These are phyloP conservation scores for Botrytis fabae DNA, from an alignment of 2,329 filamentous ascomycete species.

Conservation along the genomic window DNA sequence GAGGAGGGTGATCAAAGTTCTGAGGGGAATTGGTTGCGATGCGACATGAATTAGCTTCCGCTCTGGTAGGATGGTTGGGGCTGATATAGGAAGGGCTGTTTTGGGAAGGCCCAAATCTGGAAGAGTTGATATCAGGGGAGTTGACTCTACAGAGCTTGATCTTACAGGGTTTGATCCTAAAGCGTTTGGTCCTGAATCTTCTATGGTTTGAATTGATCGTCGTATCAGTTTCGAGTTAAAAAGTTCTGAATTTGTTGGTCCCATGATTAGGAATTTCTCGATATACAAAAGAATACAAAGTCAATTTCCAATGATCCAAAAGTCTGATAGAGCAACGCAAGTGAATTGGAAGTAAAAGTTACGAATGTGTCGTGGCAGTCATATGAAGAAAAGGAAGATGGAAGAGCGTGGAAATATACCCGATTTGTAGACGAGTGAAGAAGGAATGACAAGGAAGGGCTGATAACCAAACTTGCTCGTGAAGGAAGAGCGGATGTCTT, in stretches of 20 bases:
- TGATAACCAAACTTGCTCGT: background rate
- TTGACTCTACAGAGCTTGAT: background rate
- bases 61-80: background rate
- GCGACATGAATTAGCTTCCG: background rate
- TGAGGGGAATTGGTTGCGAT: background rate
- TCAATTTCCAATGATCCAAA: background rate
- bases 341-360: rapidly evolving
- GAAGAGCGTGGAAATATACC: background rate
- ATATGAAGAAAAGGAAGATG: background rate
- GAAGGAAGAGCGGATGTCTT: background rate
- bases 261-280: background rate
- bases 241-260: background rate
- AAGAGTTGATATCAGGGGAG: no score
- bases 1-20: background rate
- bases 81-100: background rate
- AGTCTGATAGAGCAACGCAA: background rate
- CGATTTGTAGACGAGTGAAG: background rate
- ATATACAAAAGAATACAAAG: background rate
- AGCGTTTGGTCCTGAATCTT: background rate
- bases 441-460: background rate
- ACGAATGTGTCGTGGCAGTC: background rate
- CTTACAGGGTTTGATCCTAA: background rate
- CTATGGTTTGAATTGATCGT: background rate
- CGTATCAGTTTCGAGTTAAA: background rate
- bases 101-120: background rate